Conservation (phyloP, 306 rosid species). For the Cicer pinnatifidum region DNA sequence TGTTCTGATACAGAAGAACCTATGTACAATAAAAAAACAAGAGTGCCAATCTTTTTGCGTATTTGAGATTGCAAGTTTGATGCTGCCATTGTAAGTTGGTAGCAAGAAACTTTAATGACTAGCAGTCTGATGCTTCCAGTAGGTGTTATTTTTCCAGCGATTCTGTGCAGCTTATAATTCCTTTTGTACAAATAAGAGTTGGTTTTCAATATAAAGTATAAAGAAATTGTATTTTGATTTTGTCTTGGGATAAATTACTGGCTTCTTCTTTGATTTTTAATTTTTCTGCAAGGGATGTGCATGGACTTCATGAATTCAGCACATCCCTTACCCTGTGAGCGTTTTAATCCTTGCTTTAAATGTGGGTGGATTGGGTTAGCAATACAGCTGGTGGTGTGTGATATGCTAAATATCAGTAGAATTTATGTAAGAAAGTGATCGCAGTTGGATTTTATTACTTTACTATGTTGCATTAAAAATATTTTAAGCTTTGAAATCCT, state of each 20-base stretch:
- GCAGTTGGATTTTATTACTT: not conserved
- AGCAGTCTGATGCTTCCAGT: not conserved
- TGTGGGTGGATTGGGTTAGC: not conserved
- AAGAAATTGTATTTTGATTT: not conserved
- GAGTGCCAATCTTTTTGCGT: not conserved
- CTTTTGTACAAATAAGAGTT: not conserved
- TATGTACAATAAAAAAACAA: not conserved
- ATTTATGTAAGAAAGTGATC: not conserved
- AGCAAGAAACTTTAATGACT: not conserved
- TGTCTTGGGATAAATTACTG: too few species aligned
- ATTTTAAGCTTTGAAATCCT: not conserved
- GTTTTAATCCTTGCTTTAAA: not conserved
- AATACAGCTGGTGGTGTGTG: not conserved
- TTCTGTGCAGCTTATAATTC: not conserved
- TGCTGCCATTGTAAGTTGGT: conserved; percentile 5
- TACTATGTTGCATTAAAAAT: not conserved
- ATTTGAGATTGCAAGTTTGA: not conserved
- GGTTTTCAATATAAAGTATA: not conserved
- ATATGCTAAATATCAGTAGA: not conserved
- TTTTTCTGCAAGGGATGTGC: too few species aligned
- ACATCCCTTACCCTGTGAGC: not conserved
- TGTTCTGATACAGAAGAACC: not conserved
- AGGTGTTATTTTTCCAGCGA: not conserved
- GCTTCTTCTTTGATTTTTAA: too few species aligned
- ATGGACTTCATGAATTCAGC: not conserved